Evolutionary conservation across 1,139 yeast species (phyloP), one percentile per base, ranked within the genome.

Genomic region (Zygotorulaspora mrakii): DNA sequence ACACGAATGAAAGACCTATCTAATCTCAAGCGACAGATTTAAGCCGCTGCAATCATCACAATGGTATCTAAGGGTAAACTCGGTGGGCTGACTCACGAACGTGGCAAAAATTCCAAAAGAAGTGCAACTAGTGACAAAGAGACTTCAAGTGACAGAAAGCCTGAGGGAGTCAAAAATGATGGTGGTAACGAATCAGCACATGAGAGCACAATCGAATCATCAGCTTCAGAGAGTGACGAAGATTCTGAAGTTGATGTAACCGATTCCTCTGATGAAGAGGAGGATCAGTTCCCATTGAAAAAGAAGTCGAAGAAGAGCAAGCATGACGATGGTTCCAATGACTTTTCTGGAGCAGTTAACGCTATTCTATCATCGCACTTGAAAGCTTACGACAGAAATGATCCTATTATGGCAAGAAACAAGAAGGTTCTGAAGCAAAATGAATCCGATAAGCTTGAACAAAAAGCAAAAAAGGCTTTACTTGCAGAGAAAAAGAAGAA

Each of bases 371-470:
- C 84, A 6, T 86, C 97, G 2, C 82, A 79, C 57, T 71, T 91
- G 53, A 91, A 91, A 61, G 94, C 95, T 0, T 83, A 88, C 55
- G 87, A 84, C 57, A 74, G 96, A 59, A 74, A 75, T 33, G 95
- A 88, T 57, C 98, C 98, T 2, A 87, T 91, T 43, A 72, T 91
- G 64, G 89, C 89, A 11, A 78, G 94, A 67, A 83, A 88, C 54
- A 74, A 74, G 43, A 74, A 71, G 43, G 69, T 79, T 0, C 64
- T 85, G 39, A 82, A 82, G 64, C 81, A 85, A 49, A 71, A 84
- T 38, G 96, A 88, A 50, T 76, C 81, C 16, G 87, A 86, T 40
- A 84, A 83, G 59, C 67, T 91, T 34, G 97, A 91, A 53, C 75
- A 77, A 45, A 85, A 88, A 61, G 97, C 96, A 10, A 81, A 78